Evolutionary conservation across 2,329 filamentous ascomycete species (phyloP).

Genomic region (Phoma sp.): DNA sequence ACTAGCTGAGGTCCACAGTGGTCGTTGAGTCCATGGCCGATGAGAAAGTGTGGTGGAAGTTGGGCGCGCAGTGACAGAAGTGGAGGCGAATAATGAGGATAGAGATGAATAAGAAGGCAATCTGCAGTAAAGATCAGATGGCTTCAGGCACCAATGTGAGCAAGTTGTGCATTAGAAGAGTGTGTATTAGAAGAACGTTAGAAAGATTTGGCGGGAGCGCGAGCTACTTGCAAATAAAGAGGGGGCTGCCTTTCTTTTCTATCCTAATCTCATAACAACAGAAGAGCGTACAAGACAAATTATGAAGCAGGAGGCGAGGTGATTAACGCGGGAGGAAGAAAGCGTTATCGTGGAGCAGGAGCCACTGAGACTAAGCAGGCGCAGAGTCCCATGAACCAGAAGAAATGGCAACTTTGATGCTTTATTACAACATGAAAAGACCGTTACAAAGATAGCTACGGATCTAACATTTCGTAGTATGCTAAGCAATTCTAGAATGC

Average conservation of each 20-base stretch:
- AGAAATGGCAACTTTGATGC: constrained; percentile 9
- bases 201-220: constrained; percentile 17
- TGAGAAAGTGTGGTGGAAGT: constrained; percentile 18
- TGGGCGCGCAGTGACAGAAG: constrained; percentile 15
- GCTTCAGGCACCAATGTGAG: constrained; percentile 15
- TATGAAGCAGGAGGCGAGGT: constrained; percentile 15
- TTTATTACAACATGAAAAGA: constrained; percentile 11
- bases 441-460: constrained; percentile 8
- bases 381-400: constrained; percentile 8
- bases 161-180: constrained; percentile 16
- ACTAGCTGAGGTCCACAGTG: constrained; percentile 24
- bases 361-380: constrained; percentile 9
- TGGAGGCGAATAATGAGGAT: constrained; percentile 16
- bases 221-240: constrained; percentile 9
- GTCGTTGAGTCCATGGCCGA: constrained; percentile 19
- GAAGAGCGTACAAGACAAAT: constrained; percentile 18
- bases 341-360: constrained; percentile 9
- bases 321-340: constrained; percentile 10
- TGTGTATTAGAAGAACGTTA: constrained; percentile 4
- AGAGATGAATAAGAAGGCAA: constrained; percentile 15
- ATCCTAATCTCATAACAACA: constrained; percentile 15
- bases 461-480: constrained; percentile 7
- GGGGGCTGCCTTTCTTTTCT: constrained; percentile 14
- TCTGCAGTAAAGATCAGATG: constrained; percentile 14
- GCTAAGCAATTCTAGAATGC: constrained; percentile 9